A percentile compares a stretch with the other conserved stretches of the same genome.
Conservation (phyloP, 73 alveolate species). For the Paramecium pentaurelia region DNA sequence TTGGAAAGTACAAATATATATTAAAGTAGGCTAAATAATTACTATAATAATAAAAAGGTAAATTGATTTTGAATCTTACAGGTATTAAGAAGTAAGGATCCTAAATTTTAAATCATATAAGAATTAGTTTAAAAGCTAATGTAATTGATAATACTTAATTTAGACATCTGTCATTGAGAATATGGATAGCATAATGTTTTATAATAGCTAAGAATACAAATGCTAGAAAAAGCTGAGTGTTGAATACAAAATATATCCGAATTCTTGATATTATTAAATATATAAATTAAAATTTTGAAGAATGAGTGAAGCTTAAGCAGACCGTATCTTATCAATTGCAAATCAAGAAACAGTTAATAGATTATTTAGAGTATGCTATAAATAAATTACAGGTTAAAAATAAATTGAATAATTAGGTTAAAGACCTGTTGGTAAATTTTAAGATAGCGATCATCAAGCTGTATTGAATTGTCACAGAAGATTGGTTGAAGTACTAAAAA, state of each 20-base stretch:
- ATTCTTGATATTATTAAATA: conserved; percentile 26
- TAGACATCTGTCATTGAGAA: conserved; percentile 35
- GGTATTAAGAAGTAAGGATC: conserved; percentile 1
- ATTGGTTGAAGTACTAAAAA: not conserved
- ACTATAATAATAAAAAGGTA: not conserved
- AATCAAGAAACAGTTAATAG: conserved; percentile 16
- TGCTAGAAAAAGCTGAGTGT: not conserved
- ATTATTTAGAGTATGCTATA: conserved; percentile 44
- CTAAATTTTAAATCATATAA: not conserved
- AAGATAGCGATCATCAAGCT: not conserved
- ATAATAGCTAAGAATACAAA: conserved; percentile 18
- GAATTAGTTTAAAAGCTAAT: conserved; percentile 16
- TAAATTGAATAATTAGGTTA: not conserved
- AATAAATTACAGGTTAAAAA: not conserved
- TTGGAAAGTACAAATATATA: not conserved
- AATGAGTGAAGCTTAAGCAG: conserved; percentile 19
- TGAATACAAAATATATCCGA: conserved; percentile 14
- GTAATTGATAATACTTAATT: not conserved
- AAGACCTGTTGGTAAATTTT: conserved; percentile 14
- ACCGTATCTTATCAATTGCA: not conserved
- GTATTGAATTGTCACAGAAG: conserved; percentile 15
- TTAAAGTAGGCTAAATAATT: not conserved
- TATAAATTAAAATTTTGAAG: not conserved
- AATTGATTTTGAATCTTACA: not conserved
- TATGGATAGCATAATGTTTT: conserved; percentile 44